Evolutionary conservation across 305 asterid species (phyloP).

Genomic region (Caryopteris hybrid): DNA sequence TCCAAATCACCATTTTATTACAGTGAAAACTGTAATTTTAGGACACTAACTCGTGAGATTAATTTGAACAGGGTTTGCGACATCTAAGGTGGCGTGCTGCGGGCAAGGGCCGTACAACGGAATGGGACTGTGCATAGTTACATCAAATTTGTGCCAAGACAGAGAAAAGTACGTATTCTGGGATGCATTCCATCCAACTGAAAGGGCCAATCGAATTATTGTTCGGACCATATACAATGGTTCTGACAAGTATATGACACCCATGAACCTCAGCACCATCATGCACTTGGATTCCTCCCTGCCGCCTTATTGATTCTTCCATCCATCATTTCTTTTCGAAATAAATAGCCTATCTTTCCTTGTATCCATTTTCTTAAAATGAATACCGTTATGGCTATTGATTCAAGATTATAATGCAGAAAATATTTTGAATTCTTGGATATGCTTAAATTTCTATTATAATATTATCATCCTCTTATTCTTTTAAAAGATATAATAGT

Average conservation of each 20-base stretch:
- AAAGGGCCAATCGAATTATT: constrained; percentile 48
- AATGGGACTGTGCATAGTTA: constrained; percentile 46
- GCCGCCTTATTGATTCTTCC: too few species aligned
- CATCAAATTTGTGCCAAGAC: constrained; percentile 48
- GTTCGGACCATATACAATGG: constrained; percentile 46
- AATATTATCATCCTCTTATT: too few species aligned
- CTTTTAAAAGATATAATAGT: too few species aligned
- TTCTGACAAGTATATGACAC: constrained; percentile 46
- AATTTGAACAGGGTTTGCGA: constrained; percentile 38
- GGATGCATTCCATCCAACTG: constrained; percentile 69
- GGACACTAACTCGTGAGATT: background rate
- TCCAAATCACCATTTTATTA: background rate
- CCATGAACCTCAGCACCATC: constrained; percentile 71
- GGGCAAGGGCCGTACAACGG: constrained; percentile 76
- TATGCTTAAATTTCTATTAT: too few species aligned
- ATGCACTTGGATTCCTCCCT: constrained; percentile 44
- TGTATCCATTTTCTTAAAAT: too few species aligned
- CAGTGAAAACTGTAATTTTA: too few species aligned
- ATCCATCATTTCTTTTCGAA: too few species aligned
- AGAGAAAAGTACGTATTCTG: constrained; percentile 54
- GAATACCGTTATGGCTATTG: too few species aligned
- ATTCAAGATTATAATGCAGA: too few species aligned
- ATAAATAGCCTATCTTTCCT: too few species aligned
- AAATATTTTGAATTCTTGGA: too few species aligned
- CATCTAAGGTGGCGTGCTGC: constrained; percentile 65